Evolutionary conservation across 768 basidiomycete species (phyloP).

Genomic region (Xerocomellus chrysenteron): DNA sequence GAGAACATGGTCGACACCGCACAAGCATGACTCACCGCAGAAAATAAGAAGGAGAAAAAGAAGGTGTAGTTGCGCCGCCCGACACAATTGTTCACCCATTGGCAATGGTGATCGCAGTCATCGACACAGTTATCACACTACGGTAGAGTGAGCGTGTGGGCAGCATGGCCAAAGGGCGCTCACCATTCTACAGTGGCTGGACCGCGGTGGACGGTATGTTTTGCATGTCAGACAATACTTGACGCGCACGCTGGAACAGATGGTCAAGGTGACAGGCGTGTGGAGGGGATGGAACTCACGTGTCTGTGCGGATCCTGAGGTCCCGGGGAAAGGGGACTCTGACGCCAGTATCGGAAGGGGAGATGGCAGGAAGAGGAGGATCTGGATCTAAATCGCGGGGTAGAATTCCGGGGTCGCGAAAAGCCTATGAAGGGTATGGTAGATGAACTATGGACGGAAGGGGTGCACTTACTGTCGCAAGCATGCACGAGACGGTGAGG

Average conservation of each 20-base stretch:
- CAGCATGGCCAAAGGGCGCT: conserved; percentile 9
- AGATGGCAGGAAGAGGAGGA: conserved; percentile 69
- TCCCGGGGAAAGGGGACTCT: conserved; percentile 76
- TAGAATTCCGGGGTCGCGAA: conserved; percentile 83
- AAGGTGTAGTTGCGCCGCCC: conserved; percentile 92
- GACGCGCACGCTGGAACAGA: conserved; percentile 65
- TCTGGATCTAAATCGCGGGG: conserved; percentile 85
- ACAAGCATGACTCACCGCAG: conserved; percentile 53
- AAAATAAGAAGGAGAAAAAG: conserved; percentile 85
- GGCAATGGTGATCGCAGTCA: conserved; percentile 89
- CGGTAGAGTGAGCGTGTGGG: not conserved
- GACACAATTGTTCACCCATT: conserved; percentile 94
- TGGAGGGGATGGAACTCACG: conserved; percentile 47
- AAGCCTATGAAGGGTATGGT: conserved; percentile 48
- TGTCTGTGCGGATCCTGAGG: conserved; percentile 71
- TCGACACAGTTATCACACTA: conserved; percentile 98
- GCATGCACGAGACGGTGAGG: conserved; percentile 72
- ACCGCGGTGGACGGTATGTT: conserved; percentile 89
- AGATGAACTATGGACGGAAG: not conserved
- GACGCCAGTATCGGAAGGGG: conserved; percentile 60
- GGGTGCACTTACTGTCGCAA: conserved; percentile 60
- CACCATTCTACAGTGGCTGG: conserved; percentile 95
- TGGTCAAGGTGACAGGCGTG: not conserved
- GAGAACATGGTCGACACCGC: not conserved
- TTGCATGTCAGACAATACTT: conserved; percentile 95